Conservation (phyloP, 2,329 filamentous ascomycete genomes). For the Diaporthe sp. region DNA sequence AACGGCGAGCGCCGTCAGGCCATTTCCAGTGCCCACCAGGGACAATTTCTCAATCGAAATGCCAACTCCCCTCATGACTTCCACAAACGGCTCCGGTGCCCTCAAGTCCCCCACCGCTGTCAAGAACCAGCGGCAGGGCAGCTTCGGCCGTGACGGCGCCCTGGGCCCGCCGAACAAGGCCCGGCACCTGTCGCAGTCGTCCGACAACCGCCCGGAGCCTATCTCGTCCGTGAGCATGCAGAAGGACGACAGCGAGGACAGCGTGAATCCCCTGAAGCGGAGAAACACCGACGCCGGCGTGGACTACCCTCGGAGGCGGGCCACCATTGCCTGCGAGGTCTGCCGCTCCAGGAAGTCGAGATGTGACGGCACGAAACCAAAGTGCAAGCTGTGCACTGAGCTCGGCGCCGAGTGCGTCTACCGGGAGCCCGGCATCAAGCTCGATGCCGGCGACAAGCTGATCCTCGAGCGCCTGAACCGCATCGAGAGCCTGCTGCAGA, state of each 20-base stretch:
- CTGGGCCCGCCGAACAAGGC: slow-evolving; percentile 67
- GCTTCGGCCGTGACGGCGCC: slow-evolving; percentile 69
- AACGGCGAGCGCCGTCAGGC: slow-evolving; percentile 53
- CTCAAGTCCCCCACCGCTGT: slow-evolving; percentile 67
- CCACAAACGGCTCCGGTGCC: slow-evolving; percentile 48
- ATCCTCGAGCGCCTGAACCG: slow-evolving; percentile 84
- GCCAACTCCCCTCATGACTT: slow-evolving; percentile 59
- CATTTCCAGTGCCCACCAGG: slow-evolving; percentile 61
- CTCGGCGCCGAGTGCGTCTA: slow-evolving; percentile 84
- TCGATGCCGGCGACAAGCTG: slow-evolving; percentile 88
- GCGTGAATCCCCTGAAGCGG: slow-evolving; percentile 71
- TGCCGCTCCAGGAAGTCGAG: slow-evolving; percentile 85
- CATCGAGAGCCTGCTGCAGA: slow-evolving; percentile 85
- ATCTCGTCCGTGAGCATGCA: slow-evolving; percentile 58
- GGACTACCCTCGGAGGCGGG: slow-evolving; percentile 75
- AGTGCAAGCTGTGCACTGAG: slow-evolving; percentile 84
- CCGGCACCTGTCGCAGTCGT: slow-evolving; percentile 69
- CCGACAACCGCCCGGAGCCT: slow-evolving; percentile 61
- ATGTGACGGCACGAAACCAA: slow-evolving; percentile 84
- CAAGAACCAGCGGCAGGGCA: slow-evolving; percentile 63
- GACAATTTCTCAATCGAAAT: slow-evolving; percentile 66
- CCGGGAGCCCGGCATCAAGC: slow-evolving; percentile 87
- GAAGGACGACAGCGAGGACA: slow-evolving; percentile 65
- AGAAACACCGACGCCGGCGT: slow-evolving; percentile 73
- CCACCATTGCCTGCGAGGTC: slow-evolving; percentile 82